These are phyloP conservation scores for Cutaneotrichosporon daszewskae DNA, from an alignment of 1,284 basidiomycete species.

Conservation along the genomic window DNA sequence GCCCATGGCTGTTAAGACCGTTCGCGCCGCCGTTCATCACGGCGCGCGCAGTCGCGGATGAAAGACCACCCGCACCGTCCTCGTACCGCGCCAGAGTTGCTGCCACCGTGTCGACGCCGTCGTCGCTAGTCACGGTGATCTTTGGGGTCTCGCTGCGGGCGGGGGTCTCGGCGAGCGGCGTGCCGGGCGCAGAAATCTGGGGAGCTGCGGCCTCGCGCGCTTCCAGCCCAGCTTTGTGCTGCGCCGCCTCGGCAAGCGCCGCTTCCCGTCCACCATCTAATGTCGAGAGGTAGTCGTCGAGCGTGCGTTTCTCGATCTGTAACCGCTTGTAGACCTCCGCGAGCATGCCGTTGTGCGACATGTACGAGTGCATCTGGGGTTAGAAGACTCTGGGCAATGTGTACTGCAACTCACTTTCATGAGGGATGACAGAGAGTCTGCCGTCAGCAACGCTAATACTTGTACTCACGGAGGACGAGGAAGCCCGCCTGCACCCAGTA, in stretches of 20 bases:
- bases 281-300: slow-evolving; percentile 29
- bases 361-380: slow-evolving; percentile 74
- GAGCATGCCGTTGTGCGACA: slow-evolving; percentile 81
- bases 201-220: slow-evolving; percentile 31
- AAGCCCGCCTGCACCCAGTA: slow-evolving; percentile 98
- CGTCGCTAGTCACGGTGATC: slow-evolving; percentile 50
- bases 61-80: not conserved
- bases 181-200: slow-evolving; percentile 29
- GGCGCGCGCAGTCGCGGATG: not conserved
- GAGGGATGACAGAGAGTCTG: slow-evolving; percentile 43
- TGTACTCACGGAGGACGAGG: slow-evolving; percentile 65
- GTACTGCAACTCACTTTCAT: slow-evolving; percentile 44
- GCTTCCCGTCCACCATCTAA: slow-evolving; percentile 37
- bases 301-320: slow-evolving; percentile 30
- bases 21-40: not conserved
- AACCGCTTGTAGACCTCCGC: slow-evolving; percentile 52
- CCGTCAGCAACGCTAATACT: not conserved
- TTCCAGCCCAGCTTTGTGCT: slow-evolving; percentile 26
- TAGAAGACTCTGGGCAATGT: not conserved
- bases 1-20: not conserved
- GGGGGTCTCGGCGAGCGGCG: slow-evolving; percentile 57
- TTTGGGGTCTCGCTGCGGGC: too few relatives aligned
- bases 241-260: slow-evolving; percentile 33
- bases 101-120: not conserved
- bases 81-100: not conserved